Conservation (phyloP, 202 grass and related monocot genomes). For the Panicum hallii region DNA sequence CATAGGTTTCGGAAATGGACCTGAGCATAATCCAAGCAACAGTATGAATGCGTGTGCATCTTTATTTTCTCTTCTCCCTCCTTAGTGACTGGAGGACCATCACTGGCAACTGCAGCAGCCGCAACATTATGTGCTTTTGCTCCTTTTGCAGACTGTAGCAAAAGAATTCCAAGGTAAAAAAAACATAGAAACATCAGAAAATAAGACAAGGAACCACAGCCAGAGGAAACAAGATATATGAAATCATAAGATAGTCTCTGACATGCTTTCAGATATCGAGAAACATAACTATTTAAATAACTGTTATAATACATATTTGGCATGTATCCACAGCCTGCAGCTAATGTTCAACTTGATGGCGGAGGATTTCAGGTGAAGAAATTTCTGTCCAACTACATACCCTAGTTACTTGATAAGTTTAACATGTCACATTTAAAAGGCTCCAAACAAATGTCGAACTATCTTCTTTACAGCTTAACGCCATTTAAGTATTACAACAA, state of each 20-base stretch:
- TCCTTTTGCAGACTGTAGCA: constrained; percentile 82
- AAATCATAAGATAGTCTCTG: neutral
- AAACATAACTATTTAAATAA: constrained; percentile 5
- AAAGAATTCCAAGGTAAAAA: neutral
- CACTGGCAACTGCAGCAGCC: constrained; percentile 59
- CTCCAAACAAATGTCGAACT: constrained; percentile 1
- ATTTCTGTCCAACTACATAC: neutral
- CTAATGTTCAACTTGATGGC: constrained; percentile 14
- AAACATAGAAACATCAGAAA: constrained; percentile 31
- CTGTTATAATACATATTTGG: constrained; percentile 31
- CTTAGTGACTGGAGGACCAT: constrained; percentile 61
- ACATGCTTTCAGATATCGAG: neutral
- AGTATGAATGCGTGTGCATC: constrained; percentile 95
- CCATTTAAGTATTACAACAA: constrained; percentile 28
- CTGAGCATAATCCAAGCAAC: constrained; percentile 99
- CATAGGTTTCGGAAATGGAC: constrained; percentile 36
- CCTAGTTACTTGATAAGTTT: neutral
- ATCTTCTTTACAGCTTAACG: constrained; percentile 1
- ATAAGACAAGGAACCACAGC: neutral
- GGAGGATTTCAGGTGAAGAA: constrained; percentile 19
- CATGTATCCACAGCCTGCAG: constrained; percentile 7
- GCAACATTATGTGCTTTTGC: constrained; percentile 78
- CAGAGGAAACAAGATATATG: neutral
- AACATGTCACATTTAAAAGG: neutral
- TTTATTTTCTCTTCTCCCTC: constrained; percentile 98